These are phyloP conservation scores for Solanum raphanifolium DNA, from an alignment of 257 asterid genomes.

Conservation along the genomic window DNA sequence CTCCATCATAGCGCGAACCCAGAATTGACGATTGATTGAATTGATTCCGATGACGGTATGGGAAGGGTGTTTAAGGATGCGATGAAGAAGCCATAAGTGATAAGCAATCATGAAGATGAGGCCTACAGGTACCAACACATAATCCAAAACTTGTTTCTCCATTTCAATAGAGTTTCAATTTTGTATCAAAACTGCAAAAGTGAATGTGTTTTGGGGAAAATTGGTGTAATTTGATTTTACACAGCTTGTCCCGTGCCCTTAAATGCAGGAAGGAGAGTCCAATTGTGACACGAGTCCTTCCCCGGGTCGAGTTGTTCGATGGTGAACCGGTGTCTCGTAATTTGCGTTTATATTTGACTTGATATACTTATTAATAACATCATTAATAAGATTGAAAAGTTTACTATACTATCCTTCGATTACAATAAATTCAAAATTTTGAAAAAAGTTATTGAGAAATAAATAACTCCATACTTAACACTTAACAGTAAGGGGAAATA, in stretches of 20 bases:
- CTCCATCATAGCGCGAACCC: conserved; percentile 97
- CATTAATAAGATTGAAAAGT: not conserved
- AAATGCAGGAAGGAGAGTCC: not conserved
- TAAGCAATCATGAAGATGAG: conserved; percentile 43
- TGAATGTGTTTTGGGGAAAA: not conserved
- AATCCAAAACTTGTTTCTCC: conserved; percentile 57
- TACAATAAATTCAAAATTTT: too few relatives aligned
- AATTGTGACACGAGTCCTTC: not conserved
- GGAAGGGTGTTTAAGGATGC: conserved; percentile 47
- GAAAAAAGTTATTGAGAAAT: too few relatives aligned
- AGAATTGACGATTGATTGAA: conserved; percentile 76
- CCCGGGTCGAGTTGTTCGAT: not conserved
- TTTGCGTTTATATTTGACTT: not conserved
- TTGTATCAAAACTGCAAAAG: not conserved
- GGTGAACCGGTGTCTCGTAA: not conserved
- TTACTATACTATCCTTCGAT: not conserved
- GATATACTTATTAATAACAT: too few relatives aligned
- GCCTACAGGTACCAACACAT: conserved; percentile 62
- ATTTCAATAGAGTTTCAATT: conserved; percentile 6
- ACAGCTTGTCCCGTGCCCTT: not conserved
- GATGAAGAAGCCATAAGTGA: conserved; percentile 73
- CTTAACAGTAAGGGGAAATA: not conserved
- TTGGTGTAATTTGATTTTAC: not conserved
- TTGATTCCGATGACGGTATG: conserved; percentile 83
- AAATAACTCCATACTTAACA: not conserved